Base-by-base conservation (phyloP, 768 basidiomycete genomes). In the Fomitopsis serialis region DNA sequence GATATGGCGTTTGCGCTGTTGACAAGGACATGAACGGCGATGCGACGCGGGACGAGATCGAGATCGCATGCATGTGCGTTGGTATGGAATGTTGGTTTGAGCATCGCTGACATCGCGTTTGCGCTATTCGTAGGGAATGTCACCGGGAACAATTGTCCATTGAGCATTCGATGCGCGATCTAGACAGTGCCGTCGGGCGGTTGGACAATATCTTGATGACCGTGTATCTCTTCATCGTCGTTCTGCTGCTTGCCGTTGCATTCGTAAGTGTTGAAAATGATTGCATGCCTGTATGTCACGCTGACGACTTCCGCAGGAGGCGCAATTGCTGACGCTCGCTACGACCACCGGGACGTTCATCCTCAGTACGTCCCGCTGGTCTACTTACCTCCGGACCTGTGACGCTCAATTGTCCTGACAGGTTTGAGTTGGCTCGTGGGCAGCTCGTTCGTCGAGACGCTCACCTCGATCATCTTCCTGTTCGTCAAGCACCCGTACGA, bases 351-450 rank as follows among this genome's bases (percentile, higher is more conserved):
- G 89, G 32, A 80, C 79, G 0, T 72, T 82, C 53, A 64, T 81
- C 32, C 75, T 82, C 32, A 78, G 74, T 72, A 54, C 22, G 68
- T 29, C 21, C 21, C 42, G 3, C 9, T 19, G 24, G 37, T 42
- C 24, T 42, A 7, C 55, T 27, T 43, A 21, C 25, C 27, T 36
- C n/a, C 8, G 7, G n/a, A 10, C 8, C 15, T 52, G 58, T 52
- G 61, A 27, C 24, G 35, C 55, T 50, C 34, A 58, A 17, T 7
- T 10, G 1, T 29, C 46, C 45, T 22, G 32, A n/a, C 52, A 84
- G 84, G 85, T 61, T 74, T 92, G 42, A 88, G 87, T 57, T 93
- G 91, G 91, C 80, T 93, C 52, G 91, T 95, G 59, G 93, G 92
- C 36, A 75, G 77, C 43, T 88, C 84, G 50, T 75, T 89, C 55